phyloP scores from a whole-genome alignment of 768 basidiomycete species.

The Tulasnella sp. region DNA sequence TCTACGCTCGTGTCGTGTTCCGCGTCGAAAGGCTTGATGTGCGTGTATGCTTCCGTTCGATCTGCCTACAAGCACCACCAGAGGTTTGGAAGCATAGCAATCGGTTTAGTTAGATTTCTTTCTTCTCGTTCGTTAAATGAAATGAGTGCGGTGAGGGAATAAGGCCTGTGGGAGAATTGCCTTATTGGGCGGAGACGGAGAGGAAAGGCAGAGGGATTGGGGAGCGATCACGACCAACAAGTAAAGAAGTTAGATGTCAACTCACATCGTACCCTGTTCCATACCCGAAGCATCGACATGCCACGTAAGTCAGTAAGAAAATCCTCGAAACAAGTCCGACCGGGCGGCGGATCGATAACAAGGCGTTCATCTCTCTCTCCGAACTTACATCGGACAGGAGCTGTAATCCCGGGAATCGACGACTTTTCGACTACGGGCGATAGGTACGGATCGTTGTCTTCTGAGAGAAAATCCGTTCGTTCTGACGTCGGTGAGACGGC shows the following conservation, averaged over 20 bases:
- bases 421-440: neutral
- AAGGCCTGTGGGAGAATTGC: neutral
- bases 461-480: conserved; percentile 14
- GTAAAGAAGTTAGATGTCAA: neutral
- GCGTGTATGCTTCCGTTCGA: conserved; percentile 72
- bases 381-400: conserved; percentile 69
- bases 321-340: conserved; percentile 12
- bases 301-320: conserved; percentile 22
- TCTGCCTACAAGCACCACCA: conserved; percentile 44
- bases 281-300: conserved; percentile 20
- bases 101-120: neutral
- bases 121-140: neutral
- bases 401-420: conserved; percentile 11
- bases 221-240: neutral
- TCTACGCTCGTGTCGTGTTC: conserved; percentile 72
- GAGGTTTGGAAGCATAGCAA: neutral
- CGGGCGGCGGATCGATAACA: neutral
- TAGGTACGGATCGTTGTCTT: conserved; percentile 33
- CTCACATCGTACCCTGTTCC: conserved; percentile 14
- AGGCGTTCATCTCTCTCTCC: neutral
- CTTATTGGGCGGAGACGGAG: neutral
- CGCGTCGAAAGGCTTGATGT: conserved; percentile 75
- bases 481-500: neutral
- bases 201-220: neutral
- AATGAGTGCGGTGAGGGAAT: neutral